phyloP scores from a whole-genome alignment of 257 asterid genomes.

The Galeopsis tetrahit region DNA sequence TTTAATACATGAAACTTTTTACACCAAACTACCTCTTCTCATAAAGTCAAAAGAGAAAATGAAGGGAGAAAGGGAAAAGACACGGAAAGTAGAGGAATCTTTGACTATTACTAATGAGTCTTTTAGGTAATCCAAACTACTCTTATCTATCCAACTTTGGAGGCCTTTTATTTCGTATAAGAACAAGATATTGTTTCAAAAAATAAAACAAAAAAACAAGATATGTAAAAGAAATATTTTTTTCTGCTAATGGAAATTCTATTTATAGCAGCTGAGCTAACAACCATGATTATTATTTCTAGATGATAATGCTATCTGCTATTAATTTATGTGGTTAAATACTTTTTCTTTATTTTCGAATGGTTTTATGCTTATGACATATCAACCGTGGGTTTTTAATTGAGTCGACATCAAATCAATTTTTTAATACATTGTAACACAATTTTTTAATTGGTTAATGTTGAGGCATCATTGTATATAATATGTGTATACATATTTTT shows the following conservation, averaged over 20 bases:
- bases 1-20: no score
- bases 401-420: no score
- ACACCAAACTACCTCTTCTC: not conserved
- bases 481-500: no score
- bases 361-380: no score
- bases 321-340: not conserved
- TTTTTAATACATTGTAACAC: no score
- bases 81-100: not conserved
- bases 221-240: no score
- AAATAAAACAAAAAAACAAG: no score
- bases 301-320: not conserved
- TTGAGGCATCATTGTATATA: no score
- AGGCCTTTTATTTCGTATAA: not conserved
- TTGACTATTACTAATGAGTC: not conserved
- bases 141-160: not conserved
- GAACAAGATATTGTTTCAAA: no score
- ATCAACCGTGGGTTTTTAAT: no score
- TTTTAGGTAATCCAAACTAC: not conserved
- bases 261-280: not conserved
- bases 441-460: no score
- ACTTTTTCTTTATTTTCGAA: no score
- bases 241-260: not conserved
- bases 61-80: not conserved
- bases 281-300: not conserved
- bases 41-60: constrained; percentile 2